Percentiles rank a stretch among this genome's conserved stretches.
Evolutionary conservation across 495 filamentous ascomycete species (phyloP).

Genomic region (Diplogelasinospora grovesii): DNA sequence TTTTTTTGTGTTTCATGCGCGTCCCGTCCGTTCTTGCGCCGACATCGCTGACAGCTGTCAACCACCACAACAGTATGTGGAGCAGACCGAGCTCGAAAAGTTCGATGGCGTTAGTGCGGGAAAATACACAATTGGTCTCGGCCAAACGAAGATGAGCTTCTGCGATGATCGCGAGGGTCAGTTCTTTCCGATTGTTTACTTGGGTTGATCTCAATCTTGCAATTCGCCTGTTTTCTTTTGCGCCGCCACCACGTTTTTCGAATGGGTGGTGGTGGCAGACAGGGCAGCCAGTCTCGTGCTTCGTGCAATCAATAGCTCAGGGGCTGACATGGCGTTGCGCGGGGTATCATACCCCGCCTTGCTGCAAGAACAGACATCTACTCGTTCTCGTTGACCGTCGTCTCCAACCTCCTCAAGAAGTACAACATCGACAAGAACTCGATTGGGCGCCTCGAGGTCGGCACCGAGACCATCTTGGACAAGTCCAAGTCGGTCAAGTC

Average conservation of each 20-base stretch:
- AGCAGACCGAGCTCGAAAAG: constrained; percentile 93
- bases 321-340: constrained; percentile 19
- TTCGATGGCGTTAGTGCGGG: constrained; percentile 92
- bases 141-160: constrained; percentile 99
- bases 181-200: constrained; percentile 20
- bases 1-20: too few relatives aligned
- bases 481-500: constrained; percentile 99
- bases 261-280: constrained; percentile 3
- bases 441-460: constrained; percentile 92
- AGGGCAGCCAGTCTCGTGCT: constrained; percentile 9
- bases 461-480: constrained; percentile 96
- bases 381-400: constrained; percentile 84
- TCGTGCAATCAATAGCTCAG: too few relatives aligned
- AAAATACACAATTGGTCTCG: constrained; percentile 99
- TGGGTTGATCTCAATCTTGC: constrained; percentile 2
- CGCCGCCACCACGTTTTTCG: background rate
- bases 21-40: too few relatives aligned
- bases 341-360: constrained; percentile 16
- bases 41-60: constrained; percentile 24
- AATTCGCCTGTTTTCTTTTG: background rate
- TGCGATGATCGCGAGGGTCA: constrained; percentile 97
- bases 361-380: constrained; percentile 87
- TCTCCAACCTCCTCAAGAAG: constrained; percentile 83
- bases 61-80: constrained; percentile 67
- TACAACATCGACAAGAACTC: constrained; percentile 87